Evolutionary conservation across 179 eudicot genomes (phyloP).

Genomic region (Actinidia polygama): DNA sequence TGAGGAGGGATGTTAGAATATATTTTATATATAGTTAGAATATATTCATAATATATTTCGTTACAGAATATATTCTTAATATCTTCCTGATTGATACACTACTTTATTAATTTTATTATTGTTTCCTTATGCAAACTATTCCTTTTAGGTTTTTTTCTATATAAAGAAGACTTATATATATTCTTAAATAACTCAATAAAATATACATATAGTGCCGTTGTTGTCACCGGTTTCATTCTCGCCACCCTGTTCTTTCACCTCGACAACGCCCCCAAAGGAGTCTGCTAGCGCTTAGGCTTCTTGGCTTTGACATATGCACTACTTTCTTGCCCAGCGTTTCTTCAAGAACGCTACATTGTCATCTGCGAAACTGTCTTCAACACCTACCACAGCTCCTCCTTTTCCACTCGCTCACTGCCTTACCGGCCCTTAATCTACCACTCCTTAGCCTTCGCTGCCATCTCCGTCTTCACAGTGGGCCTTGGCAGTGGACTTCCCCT

Average conservation of each 20-base stretch:
- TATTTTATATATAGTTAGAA: too few relatives aligned
- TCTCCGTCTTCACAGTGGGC: conserved; percentile 51
- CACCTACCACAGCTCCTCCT: conserved; percentile 46
- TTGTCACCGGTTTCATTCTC: conserved; percentile 51
- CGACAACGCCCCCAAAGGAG: conserved; percentile 52
- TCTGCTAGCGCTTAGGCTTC: conserved; percentile 52
- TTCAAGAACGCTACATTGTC: conserved; percentile 52
- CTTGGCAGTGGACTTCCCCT: conserved; percentile 51
- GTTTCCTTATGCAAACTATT: too few relatives aligned
- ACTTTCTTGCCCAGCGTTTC: conserved; percentile 60
- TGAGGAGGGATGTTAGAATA: too few relatives aligned
- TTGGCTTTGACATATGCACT: conserved; percentile 65
- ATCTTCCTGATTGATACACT: too few relatives aligned
- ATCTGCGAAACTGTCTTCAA: conserved; percentile 51
- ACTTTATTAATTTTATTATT: too few relatives aligned
- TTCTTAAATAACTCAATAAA: too few relatives aligned
- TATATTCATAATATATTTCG: too few relatives aligned
- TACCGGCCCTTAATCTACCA: conserved; percentile 40
- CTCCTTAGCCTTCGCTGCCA: conserved; percentile 33
- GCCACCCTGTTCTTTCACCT: conserved; percentile 58
- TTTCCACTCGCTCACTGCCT: conserved; percentile 37
- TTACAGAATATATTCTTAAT: too few relatives aligned
- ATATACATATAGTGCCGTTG: too few relatives aligned
- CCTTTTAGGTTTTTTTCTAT: too few relatives aligned
- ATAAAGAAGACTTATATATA: too few relatives aligned